Percentiles rank a stretch among this genome's conserved stretches.
Conservation (phyloP, 352 stramenopile genomes). For the Pythium chondricola region DNA sequence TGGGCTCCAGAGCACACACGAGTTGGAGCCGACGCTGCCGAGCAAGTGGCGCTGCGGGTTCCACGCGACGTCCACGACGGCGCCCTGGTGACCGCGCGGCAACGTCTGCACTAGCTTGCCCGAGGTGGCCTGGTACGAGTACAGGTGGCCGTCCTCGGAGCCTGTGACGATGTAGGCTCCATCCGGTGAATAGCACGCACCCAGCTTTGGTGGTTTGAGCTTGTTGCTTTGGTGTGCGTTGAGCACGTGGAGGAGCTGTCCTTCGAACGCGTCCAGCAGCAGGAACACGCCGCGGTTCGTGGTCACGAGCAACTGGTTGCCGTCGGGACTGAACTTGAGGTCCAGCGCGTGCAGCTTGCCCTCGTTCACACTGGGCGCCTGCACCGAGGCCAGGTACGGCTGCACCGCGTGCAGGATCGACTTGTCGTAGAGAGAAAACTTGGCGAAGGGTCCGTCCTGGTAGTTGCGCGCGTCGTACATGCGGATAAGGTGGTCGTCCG, state of each 20-base stretch:
- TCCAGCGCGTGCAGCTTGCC: constrained; percentile 70
- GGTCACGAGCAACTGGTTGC: constrained; percentile 77
- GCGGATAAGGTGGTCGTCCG: constrained; percentile 77
- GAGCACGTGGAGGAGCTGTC: constrained; percentile 69
- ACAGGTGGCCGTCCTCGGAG: constrained; percentile 65
- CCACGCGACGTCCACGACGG: constrained; percentile 67
- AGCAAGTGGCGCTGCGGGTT: constrained; percentile 82
- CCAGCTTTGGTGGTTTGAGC: constrained; percentile 39
- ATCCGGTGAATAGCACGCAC: constrained; percentile 64
- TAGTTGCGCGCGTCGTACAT: constrained; percentile 89
- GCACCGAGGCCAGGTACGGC: constrained; percentile 46
- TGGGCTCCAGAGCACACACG: constrained; percentile 65
- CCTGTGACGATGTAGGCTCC: constrained; percentile 68
- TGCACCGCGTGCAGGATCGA: constrained; percentile 56
- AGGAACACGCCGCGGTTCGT: constrained; percentile 79
- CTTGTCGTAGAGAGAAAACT: constrained; percentile 80
- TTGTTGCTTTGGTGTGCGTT: constrained; percentile 38
- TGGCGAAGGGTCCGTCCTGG: constrained; percentile 82
- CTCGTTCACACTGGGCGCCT: constrained; percentile 42
- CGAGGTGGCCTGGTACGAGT: constrained; percentile 54
- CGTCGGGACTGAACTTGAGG: constrained; percentile 82
- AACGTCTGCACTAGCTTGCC: constrained; percentile 57
- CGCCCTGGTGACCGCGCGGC: constrained; percentile 51
- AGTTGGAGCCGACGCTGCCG: constrained; percentile 62
- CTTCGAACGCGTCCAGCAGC: constrained; percentile 82